phyloP scores from a whole-genome alignment of 306 rosid genomes.

The Sechiopsis laciniata region DNA sequence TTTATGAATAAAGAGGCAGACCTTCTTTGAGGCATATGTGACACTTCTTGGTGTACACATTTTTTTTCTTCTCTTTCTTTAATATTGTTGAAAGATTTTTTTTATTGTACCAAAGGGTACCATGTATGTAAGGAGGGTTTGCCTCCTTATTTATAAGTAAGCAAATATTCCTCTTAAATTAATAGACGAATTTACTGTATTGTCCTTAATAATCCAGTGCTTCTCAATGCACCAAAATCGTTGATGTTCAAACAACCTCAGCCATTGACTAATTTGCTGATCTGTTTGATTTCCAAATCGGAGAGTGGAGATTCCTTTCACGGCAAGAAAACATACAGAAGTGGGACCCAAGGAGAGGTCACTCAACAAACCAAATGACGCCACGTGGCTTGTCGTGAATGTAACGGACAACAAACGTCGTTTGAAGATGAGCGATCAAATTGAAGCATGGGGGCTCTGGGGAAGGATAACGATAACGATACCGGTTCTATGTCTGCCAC shows the following conservation, averaged over 20 bases:
- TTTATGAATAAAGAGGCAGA: too few relatives aligned
- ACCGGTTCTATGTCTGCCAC: not conserved
- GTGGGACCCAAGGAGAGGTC: not conserved
- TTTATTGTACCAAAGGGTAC: too few relatives aligned
- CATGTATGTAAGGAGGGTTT: too few relatives aligned
- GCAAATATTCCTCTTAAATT: too few relatives aligned
- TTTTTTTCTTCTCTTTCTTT: too few relatives aligned
- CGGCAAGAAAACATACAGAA: not conserved
- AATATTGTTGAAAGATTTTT: too few relatives aligned
- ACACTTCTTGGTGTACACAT: too few relatives aligned
- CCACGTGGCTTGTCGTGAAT: conserved; percentile 6
- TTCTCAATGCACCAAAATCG: not conserved
- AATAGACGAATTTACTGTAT: not conserved
- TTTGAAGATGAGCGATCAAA: not conserved
- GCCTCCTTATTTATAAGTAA: too few relatives aligned
- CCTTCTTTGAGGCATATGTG: too few relatives aligned
- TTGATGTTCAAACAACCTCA: not conserved
- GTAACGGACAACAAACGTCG: not conserved
- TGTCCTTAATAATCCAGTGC: conserved; percentile 7
- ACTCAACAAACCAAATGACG: not conserved
- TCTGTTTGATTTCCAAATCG: not conserved
- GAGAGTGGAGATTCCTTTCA: not conserved
- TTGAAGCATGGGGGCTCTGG: conserved; percentile 3
- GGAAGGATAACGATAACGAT: conserved; percentile 16
- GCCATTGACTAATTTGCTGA: not conserved